Evolutionary conservation across 2,329 filamentous ascomycete genomes (phyloP).

Genomic region (Didymellaceae sp.): DNA sequence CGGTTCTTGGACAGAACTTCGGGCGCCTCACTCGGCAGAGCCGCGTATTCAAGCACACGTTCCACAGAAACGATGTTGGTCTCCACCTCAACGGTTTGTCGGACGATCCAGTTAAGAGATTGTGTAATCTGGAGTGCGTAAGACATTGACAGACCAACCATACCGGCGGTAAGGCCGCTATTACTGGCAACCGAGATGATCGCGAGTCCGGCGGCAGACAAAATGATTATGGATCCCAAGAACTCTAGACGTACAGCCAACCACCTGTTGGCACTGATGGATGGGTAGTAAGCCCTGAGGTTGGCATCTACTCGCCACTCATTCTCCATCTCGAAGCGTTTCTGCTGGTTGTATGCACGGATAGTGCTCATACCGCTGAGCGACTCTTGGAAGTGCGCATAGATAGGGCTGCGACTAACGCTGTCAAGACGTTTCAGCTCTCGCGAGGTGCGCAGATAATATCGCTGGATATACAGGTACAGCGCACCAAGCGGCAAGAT

Average conservation of each 20-base stretch:
- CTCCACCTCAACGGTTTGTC: slow-evolving; percentile 99
- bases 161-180: slow-evolving; percentile 69
- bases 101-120: slow-evolving; percentile 98
- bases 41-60: slow-evolving; percentile 93
- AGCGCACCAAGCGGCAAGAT: slow-evolving; percentile 81
- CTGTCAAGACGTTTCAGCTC: slow-evolving; percentile 97
- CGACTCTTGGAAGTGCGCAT: slow-evolving; percentile 97
- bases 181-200: slow-evolving; percentile 79
- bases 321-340: slow-evolving; percentile 88
- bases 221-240: slow-evolving; percentile 91
- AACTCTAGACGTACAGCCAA: slow-evolving; percentile 94
- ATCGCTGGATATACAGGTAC: slow-evolving; percentile 94
- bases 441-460: slow-evolving; percentile 94
- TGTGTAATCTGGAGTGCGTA: slow-evolving; percentile 97
- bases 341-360: slow-evolving; percentile 88
- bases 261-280: slow-evolving; percentile 90
- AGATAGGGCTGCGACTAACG: slow-evolving; percentile 93
- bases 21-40: slow-evolving; percentile 88
- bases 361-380: slow-evolving; percentile 94
- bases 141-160: slow-evolving; percentile 93
- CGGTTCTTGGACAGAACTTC: slow-evolving; percentile 89
- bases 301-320: slow-evolving; percentile 98
- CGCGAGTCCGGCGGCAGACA: slow-evolving; percentile 81
- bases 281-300: slow-evolving; percentile 91
- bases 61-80: slow-evolving; percentile 99